Evolutionary conservation across 306 rosid genomes (phyloP), one percentile per base, ranked within the genome.

Genomic region (Styphnolobium japonicum): DNA sequence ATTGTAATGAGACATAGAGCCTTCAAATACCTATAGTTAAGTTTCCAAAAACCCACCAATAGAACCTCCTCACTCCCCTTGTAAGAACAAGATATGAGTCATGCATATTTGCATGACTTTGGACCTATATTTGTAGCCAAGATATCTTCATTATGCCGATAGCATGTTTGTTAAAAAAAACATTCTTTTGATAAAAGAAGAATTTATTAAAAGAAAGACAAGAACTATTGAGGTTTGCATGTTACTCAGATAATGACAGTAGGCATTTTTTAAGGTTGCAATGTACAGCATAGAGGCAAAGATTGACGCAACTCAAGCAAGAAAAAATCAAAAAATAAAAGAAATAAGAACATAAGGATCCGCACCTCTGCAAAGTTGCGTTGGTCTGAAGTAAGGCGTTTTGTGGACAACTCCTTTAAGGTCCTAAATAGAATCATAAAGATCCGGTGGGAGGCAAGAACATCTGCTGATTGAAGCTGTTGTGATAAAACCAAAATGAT

Each of bases 311-410:
- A 52, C 10, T 37, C 23, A 52, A 58, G 67, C 64, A 43, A 67
- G 53, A 48, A 69, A 37, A 58, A 81, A 56, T 27, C n/a, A 6
- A 9, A 39, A 39, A 39, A 63, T 53, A 4, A 8, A 40, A 22
- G 12, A 21, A 64, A 55, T 21, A 58, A 40, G 63, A 29, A 80
- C 53, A 52, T 16, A 77, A 49, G 80, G 71, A 48, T 34, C 51
- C 9, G 15, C 84, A 95, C 98, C 98, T 95, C 92, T 43, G 98
- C 97, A 85, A 87, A 95, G 85, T 85, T 90, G 87, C 88, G 90
- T 71, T 92, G 95, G 83, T 93, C 97, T 37, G 92, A 86, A 2
- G 88, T 84, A 49, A 95, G 97, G 82, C 97, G 97, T 82, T 92
- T 95, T 36, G 92, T 91, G 73, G 98, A 89, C 84, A 95, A 84